Evolutionary conservation across 192 early-diverging fungal species (phyloP).

Genomic region (Gonapodya prolifera): DNA sequence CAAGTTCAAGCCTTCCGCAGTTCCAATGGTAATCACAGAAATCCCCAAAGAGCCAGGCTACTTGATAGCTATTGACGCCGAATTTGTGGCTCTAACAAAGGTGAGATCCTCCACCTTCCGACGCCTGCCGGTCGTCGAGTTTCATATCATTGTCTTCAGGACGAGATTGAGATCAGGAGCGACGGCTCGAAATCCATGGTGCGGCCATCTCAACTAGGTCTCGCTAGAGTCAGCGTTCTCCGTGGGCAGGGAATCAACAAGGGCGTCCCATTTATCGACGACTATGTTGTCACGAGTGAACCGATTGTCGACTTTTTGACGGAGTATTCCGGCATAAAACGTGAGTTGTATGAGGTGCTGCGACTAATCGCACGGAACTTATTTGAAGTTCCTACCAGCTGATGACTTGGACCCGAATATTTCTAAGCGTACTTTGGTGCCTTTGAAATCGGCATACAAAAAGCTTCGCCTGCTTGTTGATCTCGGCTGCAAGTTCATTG

Average conservation of each 20-base stretch:
- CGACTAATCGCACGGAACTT: neutral
- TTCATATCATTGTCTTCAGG: slow-evolving; percentile 31
- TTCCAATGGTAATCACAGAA: neutral
- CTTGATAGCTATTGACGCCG: slow-evolving; percentile 80
- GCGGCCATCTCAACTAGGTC: slow-evolving; percentile 61
- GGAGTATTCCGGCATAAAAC: slow-evolving; percentile 84
- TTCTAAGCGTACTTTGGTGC: slow-evolving; percentile 69
- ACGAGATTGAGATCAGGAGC: slow-evolving; percentile 78
- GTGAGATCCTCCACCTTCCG: slow-evolving; percentile 9
- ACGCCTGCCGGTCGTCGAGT: neutral
- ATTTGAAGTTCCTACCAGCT: slow-evolving; percentile 19
- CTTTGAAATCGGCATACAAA: slow-evolving; percentile 86
- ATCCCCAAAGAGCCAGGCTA: slow-evolving; percentile 22
- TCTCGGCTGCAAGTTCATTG: slow-evolving; percentile 80
- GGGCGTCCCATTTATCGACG: slow-evolving; percentile 86
- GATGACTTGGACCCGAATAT: slow-evolving; percentile 65
- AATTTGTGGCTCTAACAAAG: slow-evolving; percentile 76
- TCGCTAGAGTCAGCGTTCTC: slow-evolving; percentile 84
- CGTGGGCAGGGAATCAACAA: slow-evolving; percentile 60
- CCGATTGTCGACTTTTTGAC: slow-evolving; percentile 87
- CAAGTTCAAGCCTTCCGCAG: neutral
- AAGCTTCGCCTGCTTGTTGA: slow-evolving; percentile 84
- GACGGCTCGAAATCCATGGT: slow-evolving; percentile 81
- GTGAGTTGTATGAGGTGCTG: slow-evolving; percentile 20
- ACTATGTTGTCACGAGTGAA: slow-evolving; percentile 78